These are phyloP conservation scores for Ophiosphaerella herpotricha DNA, from an alignment of 2,329 filamentous ascomycete genomes.

Conservation along the genomic window DNA sequence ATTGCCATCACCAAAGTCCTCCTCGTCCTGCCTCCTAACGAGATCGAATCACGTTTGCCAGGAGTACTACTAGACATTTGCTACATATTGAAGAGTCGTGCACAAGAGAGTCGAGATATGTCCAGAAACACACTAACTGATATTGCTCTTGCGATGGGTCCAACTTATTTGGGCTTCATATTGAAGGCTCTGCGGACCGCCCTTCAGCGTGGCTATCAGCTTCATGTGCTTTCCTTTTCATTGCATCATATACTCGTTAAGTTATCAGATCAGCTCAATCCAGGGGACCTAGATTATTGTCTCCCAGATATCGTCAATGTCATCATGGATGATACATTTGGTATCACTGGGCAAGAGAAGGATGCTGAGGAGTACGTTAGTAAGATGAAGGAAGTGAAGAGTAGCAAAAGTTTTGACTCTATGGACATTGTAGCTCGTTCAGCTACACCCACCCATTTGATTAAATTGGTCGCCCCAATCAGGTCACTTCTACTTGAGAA, in stretches of 20 bases:
- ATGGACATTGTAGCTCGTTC: constrained; percentile 90
- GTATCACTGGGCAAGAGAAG: constrained; percentile 89
- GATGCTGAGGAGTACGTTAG: constrained; percentile 94
- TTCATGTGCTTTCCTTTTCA: constrained; percentile 94
- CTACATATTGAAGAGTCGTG: constrained; percentile 87
- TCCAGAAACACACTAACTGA: constrained; percentile 85
- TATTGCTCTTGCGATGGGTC: constrained; percentile 79
- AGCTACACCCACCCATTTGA: constrained; percentile 74
- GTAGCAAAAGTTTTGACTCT: constrained; percentile 96
- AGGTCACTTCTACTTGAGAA: constrained; percentile 80
- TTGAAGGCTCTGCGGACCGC: constrained; percentile 86
- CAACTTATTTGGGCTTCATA: constrained; percentile 87
- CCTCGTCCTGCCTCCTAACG: constrained; percentile 73
- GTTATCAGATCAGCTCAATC: constrained; percentile 71
- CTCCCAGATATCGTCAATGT: constrained; percentile 76
- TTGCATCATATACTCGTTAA: constrained; percentile 87
- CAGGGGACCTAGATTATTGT: constrained; percentile 90
- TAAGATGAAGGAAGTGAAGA: constrained; percentile 97
- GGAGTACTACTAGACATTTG: constrained; percentile 89
- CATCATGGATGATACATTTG: constrained; percentile 98
- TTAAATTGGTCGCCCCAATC: constrained; percentile 77
- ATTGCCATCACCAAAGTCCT: constrained; percentile 88
- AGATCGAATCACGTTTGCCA: constrained; percentile 76
- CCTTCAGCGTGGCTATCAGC: constrained; percentile 82
- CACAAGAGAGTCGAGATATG: constrained; percentile 87